phyloP scores from a whole-genome alignment of 2,329 filamentous ascomycete species.

The Colletotrichum navitas region DNA sequence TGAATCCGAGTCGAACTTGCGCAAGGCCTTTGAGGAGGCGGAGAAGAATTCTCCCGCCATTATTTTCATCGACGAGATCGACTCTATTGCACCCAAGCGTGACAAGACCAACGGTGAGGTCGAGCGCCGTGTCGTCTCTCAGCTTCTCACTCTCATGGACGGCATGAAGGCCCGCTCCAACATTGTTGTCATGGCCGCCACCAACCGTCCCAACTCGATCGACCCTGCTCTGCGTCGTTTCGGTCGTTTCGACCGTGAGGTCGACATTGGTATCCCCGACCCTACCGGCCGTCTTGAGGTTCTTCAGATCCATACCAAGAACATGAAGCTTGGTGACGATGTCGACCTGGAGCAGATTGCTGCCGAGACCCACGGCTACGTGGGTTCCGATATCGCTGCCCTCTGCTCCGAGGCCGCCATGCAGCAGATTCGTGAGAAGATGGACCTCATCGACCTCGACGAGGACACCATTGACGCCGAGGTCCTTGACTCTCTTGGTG shows the following conservation, averaged over 20 bases:
- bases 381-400: conserved; percentile 97
- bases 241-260: conserved; percentile 98
- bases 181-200: conserved; percentile 98
- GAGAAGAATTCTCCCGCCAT: conserved; percentile 99
- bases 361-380: conserved; percentile 97
- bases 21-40: conserved; percentile 99
- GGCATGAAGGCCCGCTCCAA: conserved; percentile 99
- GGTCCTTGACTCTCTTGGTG: conserved; percentile 96
- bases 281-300: conserved; percentile 99
- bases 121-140: conserved; percentile 97
- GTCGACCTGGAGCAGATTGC: conserved; percentile 98
- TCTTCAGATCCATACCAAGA: conserved; percentile 99
- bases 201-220: conserved; percentile 98
- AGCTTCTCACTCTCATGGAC: conserved; percentile 96
- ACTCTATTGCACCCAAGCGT: conserved; percentile 99
- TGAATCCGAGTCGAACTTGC: conserved; percentile 97
- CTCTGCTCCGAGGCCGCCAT: conserved; percentile 99
- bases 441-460: conserved; percentile 98
- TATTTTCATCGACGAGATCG: conserved; percentile 99
- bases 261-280: conserved; percentile 98
- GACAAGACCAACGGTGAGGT: conserved; percentile 99
- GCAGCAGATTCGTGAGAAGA: conserved; percentile 99
- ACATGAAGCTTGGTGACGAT: conserved; percentile 99
- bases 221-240: conserved; percentile 97
- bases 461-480: conserved; percentile 99